Evolutionary conservation across 2,329 filamentous ascomycete species (phyloP).

Genomic region (Pestalotiopsis sp.): DNA sequence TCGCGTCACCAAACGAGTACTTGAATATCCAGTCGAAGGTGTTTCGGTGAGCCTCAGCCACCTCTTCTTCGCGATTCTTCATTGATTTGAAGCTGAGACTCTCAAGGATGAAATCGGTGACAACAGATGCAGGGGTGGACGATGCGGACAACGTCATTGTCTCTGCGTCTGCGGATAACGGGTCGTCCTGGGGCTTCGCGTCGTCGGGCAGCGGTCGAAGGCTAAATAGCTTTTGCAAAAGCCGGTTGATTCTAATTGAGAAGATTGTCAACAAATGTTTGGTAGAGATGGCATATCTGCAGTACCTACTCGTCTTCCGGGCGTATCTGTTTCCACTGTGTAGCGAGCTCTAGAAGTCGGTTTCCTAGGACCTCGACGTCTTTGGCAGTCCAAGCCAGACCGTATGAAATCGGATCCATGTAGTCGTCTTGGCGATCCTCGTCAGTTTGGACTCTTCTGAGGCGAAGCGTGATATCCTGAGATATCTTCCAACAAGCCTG

Average conservation of each 20-base stretch:
- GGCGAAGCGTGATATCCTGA: constrained; percentile 6
- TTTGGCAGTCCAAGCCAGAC: background rate
- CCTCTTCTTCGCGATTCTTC: constrained; percentile 15
- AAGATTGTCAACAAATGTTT: background rate
- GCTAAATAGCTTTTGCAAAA: background rate
- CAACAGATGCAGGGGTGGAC: background rate
- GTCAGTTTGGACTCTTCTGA: background rate
- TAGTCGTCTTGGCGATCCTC: too few relatives aligned
- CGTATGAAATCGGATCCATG: background rate
- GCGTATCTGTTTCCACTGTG: background rate
- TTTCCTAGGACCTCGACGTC: background rate
- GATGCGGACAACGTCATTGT: background rate
- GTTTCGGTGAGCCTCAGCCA: constrained; percentile 16
- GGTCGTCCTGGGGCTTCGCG: background rate
- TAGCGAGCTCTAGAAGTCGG: background rate
- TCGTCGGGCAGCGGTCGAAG: background rate
- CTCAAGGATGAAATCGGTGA: constrained; percentile 16
- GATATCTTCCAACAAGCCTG: constrained; percentile 6
- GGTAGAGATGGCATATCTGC: background rate
- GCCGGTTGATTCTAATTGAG: background rate
- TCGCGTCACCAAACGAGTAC: background rate
- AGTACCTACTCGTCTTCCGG: background rate
- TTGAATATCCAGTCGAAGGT: constrained; percentile 43
- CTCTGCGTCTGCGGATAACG: background rate
- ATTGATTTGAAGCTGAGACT: constrained; percentile 18